Evolutionary conservation across 129 eudicot genomes (phyloP), one percentile per base, ranked within the genome.

Genomic region (Escallonia rubra): DNA sequence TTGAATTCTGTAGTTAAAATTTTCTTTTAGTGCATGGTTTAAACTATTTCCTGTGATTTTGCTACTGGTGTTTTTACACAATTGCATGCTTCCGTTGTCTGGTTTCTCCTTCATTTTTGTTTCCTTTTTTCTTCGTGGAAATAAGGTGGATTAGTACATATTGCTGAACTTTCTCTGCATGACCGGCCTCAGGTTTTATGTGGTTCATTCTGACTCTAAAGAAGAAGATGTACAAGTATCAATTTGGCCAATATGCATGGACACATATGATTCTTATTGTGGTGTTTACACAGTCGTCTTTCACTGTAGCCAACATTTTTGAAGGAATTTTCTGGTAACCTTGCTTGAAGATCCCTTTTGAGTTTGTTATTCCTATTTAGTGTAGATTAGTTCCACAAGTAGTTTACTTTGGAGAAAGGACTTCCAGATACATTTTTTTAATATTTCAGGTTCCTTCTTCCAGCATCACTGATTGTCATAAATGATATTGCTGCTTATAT

Each of bases 161-260:
- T 23, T 23, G 34, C 34, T 23, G 0, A 23, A 23, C 34, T 23
- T 23, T 23, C 34, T 12, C n/a, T 7, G 46, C 67, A 53, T 71
- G 13, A 54, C 65, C 68, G 79, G 67, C 44, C 23, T 68, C 83
- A 90, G 97, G 97, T 73, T 87, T 90, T 66, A 77, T 90, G 74
- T 90, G 97, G 97, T 90, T 90, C 78, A 90, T 90, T 78, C 85
- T 90, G 9, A 66, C 95, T 34, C 88, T 90, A 63, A 90, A 90
- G 92, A 90, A 85, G 81, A 87, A 87, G 83, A 85, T 84, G 95
- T 90, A 90, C 81, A 90, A 90, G 86, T 90, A 90, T 84, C 97
- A 90, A 52, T 90, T 90, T 82, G 86, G 97, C 64, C 97, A 90
- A 72, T 90, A 82, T 76, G 97, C 97, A 53, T 90, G 97, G 97